Percentiles rank a stretch among this genome's conserved stretches.
These are phyloP conservation scores for Pseudozyma tsukubaensis DNA, from an alignment of 1,284 basidiomycete species.

Conservation along the genomic window DNA sequence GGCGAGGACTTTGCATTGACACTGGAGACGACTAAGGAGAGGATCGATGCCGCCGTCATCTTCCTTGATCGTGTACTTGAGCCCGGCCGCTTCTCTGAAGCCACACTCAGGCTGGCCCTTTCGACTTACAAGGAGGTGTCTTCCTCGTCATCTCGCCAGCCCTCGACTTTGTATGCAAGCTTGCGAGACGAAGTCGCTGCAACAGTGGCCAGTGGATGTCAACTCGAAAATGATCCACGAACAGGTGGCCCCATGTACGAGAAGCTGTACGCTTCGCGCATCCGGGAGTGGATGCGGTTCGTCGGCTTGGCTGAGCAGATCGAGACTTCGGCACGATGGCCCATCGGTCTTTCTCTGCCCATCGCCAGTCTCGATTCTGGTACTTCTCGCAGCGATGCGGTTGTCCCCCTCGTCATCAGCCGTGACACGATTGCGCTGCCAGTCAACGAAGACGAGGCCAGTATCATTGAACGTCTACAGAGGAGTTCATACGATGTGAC, in stretches of 20 bases:
- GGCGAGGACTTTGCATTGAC: slow-evolving; percentile 58
- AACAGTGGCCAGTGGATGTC: slow-evolving; percentile 38
- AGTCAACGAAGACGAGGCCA: slow-evolving; percentile 46
- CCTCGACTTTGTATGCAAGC: slow-evolving; percentile 26
- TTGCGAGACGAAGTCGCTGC: slow-evolving; percentile 50
- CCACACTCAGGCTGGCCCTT: slow-evolving; percentile 40
- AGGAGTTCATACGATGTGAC: slow-evolving; percentile 9
- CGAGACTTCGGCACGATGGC: slow-evolving; percentile 60
- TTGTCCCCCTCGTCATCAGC: slow-evolving; percentile 46
- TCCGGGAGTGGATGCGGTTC: slow-evolving; percentile 62
- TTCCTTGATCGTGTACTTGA: slow-evolving; percentile 60
- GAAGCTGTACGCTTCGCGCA: slow-evolving; percentile 36
- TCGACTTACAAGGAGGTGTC: slow-evolving; percentile 36
- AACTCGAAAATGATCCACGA: slow-evolving; percentile 45
- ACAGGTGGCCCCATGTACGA: slow-evolving; percentile 50
- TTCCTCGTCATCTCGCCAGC: slow-evolving; percentile 14
- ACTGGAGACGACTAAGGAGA: slow-evolving; percentile 38
- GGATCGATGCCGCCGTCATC: slow-evolving; percentile 45
- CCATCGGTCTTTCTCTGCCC: slow-evolving; percentile 44
- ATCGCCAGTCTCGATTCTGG: slow-evolving; percentile 7
- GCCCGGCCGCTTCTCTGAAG: slow-evolving; percentile 56
- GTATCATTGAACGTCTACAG: slow-evolving; percentile 45
- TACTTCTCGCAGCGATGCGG: background rate
- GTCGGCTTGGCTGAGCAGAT: slow-evolving; percentile 58
- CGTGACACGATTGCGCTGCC: slow-evolving; percentile 51